Evolutionary conservation across 2,329 filamentous ascomycete genomes (phyloP), one percentile per base, ranked within the genome.

Genomic region (Trichophyton benhamiae): DNA sequence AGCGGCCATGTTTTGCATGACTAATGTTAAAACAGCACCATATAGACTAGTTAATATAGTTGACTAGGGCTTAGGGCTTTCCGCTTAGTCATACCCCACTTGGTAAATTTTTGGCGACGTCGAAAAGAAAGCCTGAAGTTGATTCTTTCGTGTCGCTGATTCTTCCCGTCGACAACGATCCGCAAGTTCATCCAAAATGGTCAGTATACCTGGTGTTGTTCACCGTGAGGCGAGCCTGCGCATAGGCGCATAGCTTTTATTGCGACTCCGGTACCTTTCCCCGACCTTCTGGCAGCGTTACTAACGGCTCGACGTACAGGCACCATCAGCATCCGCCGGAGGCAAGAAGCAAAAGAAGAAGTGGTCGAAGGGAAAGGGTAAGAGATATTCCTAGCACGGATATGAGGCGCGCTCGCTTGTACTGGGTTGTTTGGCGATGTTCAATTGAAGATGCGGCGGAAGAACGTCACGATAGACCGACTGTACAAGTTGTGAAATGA

Each of bases 301-400:
- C 55, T 42, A 15, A 58, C 55, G 11, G 13, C n/a, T 27, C 22
- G n/a, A 25, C 15, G 7, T 30, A 60, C 63, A 79, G 76, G 77
- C 77, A 65, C 75, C 77, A 69, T 73, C 76, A 77, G 75, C 74
- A 75, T 69, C 72, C 66, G 67, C 74, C 70, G 76, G 74, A 68
- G 76, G 75, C 72, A 78, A 78, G 74, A 79, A 79, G 72, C 77
- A 79, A 68, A 79, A 80, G 77, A 80, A 80, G 77, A 80, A 80
- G 78, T 80, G 78, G 78, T 80, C 78, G 66, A 80, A 80, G 76
- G 78, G 78, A 73, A 80, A 80, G 75, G 78, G 78, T 80, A 79
- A 70, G 76, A 67, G n/a, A 46, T 46, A 36, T 42, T 38, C 48
- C 52, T 13, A 46, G 4, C 36, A 2, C 8, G 11, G 38, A 17